Evolutionary conservation across 1,284 basidiomycete genomes (phyloP).

Genomic region (Anthracocystis setariae): DNA sequence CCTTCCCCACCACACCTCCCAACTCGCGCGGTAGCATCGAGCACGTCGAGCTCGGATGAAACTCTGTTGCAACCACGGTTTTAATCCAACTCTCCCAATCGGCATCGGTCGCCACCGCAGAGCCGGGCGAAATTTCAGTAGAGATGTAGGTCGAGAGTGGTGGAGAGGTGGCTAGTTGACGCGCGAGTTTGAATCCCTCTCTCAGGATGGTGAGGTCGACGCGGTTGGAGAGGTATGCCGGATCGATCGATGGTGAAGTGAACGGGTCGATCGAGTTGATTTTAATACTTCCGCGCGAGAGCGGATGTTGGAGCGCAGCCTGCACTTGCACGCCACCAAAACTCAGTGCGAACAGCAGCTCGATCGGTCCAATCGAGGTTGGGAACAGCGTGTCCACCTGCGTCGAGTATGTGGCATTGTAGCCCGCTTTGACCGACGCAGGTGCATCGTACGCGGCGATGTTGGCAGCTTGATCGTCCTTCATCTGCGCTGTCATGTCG

Average conservation of each 20-base stretch:
- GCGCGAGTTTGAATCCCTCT: conserved; percentile 73
- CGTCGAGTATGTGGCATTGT: conserved; percentile 74
- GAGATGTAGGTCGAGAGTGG: conserved; percentile 37
- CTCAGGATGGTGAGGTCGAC: conserved; percentile 73
- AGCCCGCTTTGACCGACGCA: conserved; percentile 73
- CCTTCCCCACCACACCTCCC: conserved; percentile 61
- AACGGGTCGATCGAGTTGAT: conserved; percentile 74
- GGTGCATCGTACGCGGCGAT: conserved; percentile 71
- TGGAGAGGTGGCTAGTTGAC: conserved; percentile 68
- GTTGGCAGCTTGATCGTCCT: conserved; percentile 39
- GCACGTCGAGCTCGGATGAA: conserved; percentile 71
- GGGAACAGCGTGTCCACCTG: conserved; percentile 70
- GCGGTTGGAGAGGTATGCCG: conserved; percentile 71
- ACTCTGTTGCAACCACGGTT: conserved; percentile 65
- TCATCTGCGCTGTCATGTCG: conserved; percentile 38
- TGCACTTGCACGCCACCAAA: conserved; percentile 70
- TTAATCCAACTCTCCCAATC: conserved; percentile 72
- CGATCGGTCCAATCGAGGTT: conserved; percentile 44
- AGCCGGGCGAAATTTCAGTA: conserved; percentile 39
- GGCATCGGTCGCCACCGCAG: conserved; percentile 67
- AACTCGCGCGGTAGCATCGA: conserved; percentile 54
- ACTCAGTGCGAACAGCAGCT: conserved; percentile 52
- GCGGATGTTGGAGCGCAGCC: conserved; percentile 76
- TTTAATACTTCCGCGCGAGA: conserved; percentile 70
- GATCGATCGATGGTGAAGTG: conserved; percentile 74